phyloP scores from a whole-genome alignment of 805 yeast genomes.

The Candida piceae region DNA sequence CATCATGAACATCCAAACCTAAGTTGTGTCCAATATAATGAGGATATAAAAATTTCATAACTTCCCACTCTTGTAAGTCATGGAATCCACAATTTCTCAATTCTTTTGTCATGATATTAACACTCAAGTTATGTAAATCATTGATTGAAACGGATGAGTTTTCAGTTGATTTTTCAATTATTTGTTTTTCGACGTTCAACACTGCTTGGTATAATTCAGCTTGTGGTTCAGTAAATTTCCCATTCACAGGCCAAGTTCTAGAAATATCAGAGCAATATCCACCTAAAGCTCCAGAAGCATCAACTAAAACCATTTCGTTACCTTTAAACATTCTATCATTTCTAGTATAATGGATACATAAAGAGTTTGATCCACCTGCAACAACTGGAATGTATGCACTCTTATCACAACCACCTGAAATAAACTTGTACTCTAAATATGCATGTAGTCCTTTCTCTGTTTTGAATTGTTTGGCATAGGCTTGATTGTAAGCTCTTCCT shows the following conservation, averaged over 20 bases:
- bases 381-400: slow-evolving; percentile 94
- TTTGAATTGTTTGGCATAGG: slow-evolving; percentile 60
- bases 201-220: slow-evolving; percentile 86
- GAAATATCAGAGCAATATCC: slow-evolving; percentile 96
- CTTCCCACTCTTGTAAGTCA: slow-evolving; percentile 45
- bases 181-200: slow-evolving; percentile 69
- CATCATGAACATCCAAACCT: slow-evolving; percentile 88
- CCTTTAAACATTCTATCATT: slow-evolving; percentile 77
- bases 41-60: slow-evolving; percentile 64
- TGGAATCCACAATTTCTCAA: slow-evolving; percentile 69
- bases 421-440: slow-evolving; percentile 75
- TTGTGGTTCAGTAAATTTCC: slow-evolving; percentile 72
- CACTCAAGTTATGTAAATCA: slow-evolving; percentile 71
- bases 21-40: slow-evolving; percentile 95
- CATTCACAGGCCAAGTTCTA: slow-evolving; percentile 89
- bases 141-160: slow-evolving; percentile 50
- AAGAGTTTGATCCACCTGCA: slow-evolving; percentile 86
- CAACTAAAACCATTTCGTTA: slow-evolving; percentile 79
- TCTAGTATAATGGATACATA: slow-evolving; percentile 89
- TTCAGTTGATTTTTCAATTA: slow-evolving; percentile 67
- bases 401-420: slow-evolving; percentile 82
- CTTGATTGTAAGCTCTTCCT: slow-evolving; percentile 77
- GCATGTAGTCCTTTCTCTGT: slow-evolving; percentile 79
- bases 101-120: slow-evolving; percentile 53
- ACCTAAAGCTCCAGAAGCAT: slow-evolving; percentile 91